Conservation (phyloP, 371 early-diverging fungal genomes). For the Entomophthora muscae region DNA sequence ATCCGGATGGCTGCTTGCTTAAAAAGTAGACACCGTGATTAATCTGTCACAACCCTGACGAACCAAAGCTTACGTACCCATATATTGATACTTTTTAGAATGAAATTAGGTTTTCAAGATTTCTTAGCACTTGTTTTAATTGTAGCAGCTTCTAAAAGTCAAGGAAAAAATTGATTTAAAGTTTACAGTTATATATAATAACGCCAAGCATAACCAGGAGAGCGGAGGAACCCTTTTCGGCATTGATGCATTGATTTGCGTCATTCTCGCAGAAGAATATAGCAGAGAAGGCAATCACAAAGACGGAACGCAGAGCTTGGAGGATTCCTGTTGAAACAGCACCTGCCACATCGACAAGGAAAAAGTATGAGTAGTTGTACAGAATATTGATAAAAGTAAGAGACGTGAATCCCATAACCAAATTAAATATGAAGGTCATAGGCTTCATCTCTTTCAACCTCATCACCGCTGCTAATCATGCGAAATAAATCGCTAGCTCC, state of each 20-base stretch:
- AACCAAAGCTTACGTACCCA: too few species aligned
- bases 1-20: too few species aligned
- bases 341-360: constrained; percentile 25
- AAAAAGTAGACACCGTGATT: too few species aligned
- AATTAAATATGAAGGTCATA: background rate
- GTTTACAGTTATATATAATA: constrained; percentile 20
- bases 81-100: too few species aligned
- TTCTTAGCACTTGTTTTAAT: too few species aligned
- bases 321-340: constrained; percentile 41
- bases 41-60: too few species aligned
- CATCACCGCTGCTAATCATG: background rate
- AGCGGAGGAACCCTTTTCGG: constrained; percentile 26
- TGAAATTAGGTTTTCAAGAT: too few species aligned
- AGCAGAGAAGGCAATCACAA: constrained; percentile 45
- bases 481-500: background rate
- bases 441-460: background rate
- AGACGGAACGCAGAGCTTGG: constrained; percentile 42
- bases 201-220: constrained; percentile 28
- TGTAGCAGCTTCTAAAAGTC: too few species aligned
- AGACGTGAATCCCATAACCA: constrained; percentile 17
- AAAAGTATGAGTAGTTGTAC: constrained; percentile 29
- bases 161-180: too few species aligned
- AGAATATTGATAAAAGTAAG: constrained; percentile 21
- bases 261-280: constrained; percentile 38
- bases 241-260: constrained; percentile 41